Percentiles rank a stretch among this genome's conserved stretches.
Conservation (phyloP, 805 yeast species). For the Saturnispora zaruensis region DNA sequence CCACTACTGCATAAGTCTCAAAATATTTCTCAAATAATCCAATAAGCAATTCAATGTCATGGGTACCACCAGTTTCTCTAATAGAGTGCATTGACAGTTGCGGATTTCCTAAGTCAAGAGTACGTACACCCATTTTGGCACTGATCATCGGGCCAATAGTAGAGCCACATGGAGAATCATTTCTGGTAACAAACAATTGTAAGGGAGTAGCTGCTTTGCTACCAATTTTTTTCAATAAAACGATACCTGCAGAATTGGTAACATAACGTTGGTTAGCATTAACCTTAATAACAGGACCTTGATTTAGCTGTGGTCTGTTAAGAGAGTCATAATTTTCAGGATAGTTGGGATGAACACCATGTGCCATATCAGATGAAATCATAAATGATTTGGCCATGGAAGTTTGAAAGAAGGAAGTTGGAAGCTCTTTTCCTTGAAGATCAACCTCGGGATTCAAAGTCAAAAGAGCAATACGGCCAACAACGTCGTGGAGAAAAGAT, state of each 20-base stretch:
- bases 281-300: conserved; percentile 87
- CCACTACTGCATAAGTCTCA: conserved; percentile 33
- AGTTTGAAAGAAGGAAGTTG: conserved; percentile 38
- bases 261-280: conserved; percentile 95
- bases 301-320: conserved; percentile 75
- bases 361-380: conserved; percentile 93
- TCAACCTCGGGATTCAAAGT: conserved; percentile 33
- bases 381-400: conserved; percentile 73
- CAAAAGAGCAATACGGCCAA: conserved; percentile 55
- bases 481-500: conserved; percentile 72
- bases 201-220: conserved; percentile 63
- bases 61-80: conserved; percentile 82
- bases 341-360: conserved; percentile 94
- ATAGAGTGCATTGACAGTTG: conserved; percentile 90
- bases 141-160: conserved; percentile 94
- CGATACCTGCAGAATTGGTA: conserved; percentile 86
- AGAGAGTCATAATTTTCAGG: conserved; percentile 61
- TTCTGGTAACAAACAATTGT: conserved; percentile 87
- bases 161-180: conserved; percentile 91
- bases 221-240: conserved; percentile 66
- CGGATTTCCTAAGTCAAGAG: conserved; percentile 86
- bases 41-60: conserved; percentile 58
- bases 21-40: conserved; percentile 57
- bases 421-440: conserved; percentile 21
- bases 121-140: conserved; percentile 76